Evolutionary conservation across 163 green algal genomes (phyloP).

Genomic region (Chlorella variabilis): DNA sequence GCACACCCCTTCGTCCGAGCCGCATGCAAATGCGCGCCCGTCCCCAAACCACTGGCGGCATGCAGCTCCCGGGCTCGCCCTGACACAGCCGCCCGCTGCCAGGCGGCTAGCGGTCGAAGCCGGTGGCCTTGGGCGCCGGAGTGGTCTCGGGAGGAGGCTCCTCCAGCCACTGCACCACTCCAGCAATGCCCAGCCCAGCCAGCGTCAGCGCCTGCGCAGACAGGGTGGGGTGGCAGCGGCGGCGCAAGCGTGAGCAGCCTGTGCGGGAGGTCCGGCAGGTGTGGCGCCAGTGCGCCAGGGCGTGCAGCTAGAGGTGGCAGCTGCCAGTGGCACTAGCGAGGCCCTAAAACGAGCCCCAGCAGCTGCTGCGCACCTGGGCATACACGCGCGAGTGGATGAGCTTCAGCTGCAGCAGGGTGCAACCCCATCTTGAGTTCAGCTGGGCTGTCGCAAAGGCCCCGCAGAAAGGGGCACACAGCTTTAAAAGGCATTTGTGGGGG

Average conservation of each 20-base stretch:
- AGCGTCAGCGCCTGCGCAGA: conserved; percentile 15
- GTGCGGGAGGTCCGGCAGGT: too few species aligned
- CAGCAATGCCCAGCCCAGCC: conserved; percentile 15
- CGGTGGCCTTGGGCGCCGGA: conserved; percentile 16
- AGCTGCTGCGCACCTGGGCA: conserved; percentile 53
- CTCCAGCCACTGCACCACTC: conserved; percentile 13
- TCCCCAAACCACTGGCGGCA: too few species aligned
- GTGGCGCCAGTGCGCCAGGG: too few species aligned
- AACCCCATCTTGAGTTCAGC: background rate
- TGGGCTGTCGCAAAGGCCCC: background rate
- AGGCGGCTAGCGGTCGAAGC: background rate
- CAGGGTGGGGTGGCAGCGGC: too few species aligned
- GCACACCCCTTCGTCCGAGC: too few species aligned
- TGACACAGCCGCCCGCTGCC: too few species aligned
- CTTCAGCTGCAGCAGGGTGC: conserved; percentile 40
- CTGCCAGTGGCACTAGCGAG: background rate
- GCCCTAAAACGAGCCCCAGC: background rate
- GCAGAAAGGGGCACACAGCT: too few species aligned
- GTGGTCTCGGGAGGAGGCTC: background rate
- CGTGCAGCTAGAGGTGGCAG: background rate
- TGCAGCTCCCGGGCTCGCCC: too few species aligned
- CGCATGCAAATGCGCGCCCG: too few species aligned
- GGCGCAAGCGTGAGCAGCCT: background rate
- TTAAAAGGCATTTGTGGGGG: too few species aligned
- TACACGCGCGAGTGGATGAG: conserved; percentile 64